A percentile compares a stretch with the other conserved stretches of the same genome.
Conservation (phyloP, 495 filamentous ascomycete genomes). For the Extremus antarcticus region DNA sequence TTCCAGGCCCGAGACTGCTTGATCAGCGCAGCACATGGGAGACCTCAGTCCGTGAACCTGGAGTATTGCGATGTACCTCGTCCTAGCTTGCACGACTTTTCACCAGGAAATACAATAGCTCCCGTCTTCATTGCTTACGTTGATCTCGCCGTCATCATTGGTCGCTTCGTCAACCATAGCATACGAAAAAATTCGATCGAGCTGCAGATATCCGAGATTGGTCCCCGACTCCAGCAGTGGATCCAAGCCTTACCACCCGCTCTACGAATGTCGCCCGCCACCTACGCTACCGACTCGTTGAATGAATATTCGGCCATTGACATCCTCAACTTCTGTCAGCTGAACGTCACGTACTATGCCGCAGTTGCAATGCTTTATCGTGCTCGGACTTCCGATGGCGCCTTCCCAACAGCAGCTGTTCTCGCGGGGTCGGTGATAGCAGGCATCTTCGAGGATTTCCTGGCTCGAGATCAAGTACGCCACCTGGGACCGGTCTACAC, state of each 20-base stretch:
- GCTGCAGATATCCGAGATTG: neutral
- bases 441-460: neutral
- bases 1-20: neutral
- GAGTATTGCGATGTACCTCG: neutral
- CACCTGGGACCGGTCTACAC: neutral
- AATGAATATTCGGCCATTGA: too few species aligned
- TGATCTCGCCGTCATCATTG: neutral
- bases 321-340: neutral
- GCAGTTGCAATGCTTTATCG: neutral
- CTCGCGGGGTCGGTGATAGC: neutral
- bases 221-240: neutral
- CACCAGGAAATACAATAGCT: neutral
- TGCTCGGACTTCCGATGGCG: neutral
- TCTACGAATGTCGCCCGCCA: neutral
- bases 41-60: neutral
- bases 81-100: neutral
- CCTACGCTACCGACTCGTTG: too few species aligned
- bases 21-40: neutral
- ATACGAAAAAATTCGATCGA: too few species aligned
- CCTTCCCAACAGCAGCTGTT: neutral
- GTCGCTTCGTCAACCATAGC: neutral
- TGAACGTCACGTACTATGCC: neutral
- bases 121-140: neutral
- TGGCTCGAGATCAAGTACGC: neutral
- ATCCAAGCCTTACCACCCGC: neutral